A percentile compares a stretch with the other conserved stretches of the same genome.
phyloP scores from a whole-genome alignment of 73 alveolate species.

The Durusdinium trenchii region DNA sequence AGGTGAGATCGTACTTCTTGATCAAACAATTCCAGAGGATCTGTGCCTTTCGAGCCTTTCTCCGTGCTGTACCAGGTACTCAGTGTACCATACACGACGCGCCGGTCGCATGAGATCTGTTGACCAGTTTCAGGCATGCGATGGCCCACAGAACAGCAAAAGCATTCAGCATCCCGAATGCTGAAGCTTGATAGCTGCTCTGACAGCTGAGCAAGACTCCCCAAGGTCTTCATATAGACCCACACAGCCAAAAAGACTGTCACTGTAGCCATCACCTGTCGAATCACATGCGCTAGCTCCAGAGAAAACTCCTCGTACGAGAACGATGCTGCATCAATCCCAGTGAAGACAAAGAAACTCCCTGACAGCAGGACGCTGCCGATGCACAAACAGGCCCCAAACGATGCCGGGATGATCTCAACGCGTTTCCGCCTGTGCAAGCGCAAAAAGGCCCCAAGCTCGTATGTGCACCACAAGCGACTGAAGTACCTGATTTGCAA shows the following conservation, averaged over 20 bases:
- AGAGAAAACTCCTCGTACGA: neutral
- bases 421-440: neutral
- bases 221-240: neutral
- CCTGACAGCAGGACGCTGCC: neutral
- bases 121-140: slow-evolving; percentile 38
- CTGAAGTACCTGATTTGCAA: slow-evolving; percentile 20
- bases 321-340: neutral
- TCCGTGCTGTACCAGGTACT: slow-evolving; percentile 11
- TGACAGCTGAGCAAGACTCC: neutral
- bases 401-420: slow-evolving; percentile 30
- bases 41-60: neutral
- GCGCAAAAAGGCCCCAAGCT: slow-evolving; percentile 33
- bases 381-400: neutral
- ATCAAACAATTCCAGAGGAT: slow-evolving; percentile 13
- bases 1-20: neutral
- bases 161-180: slow-evolving; percentile 2
- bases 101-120: slow-evolving; percentile 47
- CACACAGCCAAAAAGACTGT: neutral
- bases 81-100: slow-evolving; percentile 5
- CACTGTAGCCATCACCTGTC: neutral
- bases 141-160: slow-evolving; percentile 25
- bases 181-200: slow-evolving; percentile 28
- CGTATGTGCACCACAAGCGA: slow-evolving; percentile 46
- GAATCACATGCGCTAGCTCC: neutral
- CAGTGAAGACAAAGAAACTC: neutral